A percentile compares a stretch with the other conserved stretches of the same genome.
Conservation (phyloP, 75 land plant species). For the Ceratopteris richardii region DNA sequence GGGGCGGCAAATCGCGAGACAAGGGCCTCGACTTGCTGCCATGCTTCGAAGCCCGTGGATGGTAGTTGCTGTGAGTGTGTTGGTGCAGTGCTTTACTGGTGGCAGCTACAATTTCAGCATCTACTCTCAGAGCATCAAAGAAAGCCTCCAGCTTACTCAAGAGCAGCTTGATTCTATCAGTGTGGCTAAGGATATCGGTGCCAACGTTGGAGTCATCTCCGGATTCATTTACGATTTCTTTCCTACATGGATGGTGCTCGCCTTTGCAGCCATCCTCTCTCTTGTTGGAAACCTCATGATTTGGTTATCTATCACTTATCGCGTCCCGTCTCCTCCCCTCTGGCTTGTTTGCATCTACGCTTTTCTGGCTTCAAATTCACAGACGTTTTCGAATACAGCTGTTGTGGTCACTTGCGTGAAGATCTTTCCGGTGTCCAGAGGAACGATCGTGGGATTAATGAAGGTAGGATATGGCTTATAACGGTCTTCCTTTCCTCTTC, state of each 20-base stretch:
- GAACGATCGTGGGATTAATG: slow-evolving; percentile 80
- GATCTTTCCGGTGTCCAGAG: slow-evolving; percentile 67
- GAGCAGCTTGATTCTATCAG: slow-evolving; percentile 71
- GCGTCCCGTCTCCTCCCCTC: slow-evolving; percentile 32
- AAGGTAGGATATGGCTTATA: no score
- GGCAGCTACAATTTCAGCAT: slow-evolving; percentile 61
- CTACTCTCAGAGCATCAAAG: slow-evolving; percentile 60
- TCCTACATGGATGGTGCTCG: slow-evolving; percentile 45
- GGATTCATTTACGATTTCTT: slow-evolving; percentile 57
- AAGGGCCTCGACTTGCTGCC: no score
- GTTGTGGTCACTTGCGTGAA: slow-evolving; percentile 63
- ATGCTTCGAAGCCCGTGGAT: slow-evolving; percentile 33
- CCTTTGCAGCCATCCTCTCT: slow-evolving; percentile 53
- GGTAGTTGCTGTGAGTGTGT: slow-evolving; percentile 48
- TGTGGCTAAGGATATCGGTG: slow-evolving; percentile 79
- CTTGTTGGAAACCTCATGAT: slow-evolving; percentile 53
- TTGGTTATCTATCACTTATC: slow-evolving; percentile 60
- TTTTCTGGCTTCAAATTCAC: slow-evolving; percentile 67
- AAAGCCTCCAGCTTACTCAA: slow-evolving; percentile 48
- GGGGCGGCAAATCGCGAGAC: no score
- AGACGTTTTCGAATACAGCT: slow-evolving; percentile 78
- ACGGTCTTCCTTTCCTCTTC: neutral
- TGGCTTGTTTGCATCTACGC: slow-evolving; percentile 62
- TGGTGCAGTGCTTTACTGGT: slow-evolving; percentile 67
- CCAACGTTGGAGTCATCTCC: slow-evolving; percentile 66